Conservation (phyloP, 2,329 filamentous ascomycete genomes). For the Ascochyta pisi region DNA sequence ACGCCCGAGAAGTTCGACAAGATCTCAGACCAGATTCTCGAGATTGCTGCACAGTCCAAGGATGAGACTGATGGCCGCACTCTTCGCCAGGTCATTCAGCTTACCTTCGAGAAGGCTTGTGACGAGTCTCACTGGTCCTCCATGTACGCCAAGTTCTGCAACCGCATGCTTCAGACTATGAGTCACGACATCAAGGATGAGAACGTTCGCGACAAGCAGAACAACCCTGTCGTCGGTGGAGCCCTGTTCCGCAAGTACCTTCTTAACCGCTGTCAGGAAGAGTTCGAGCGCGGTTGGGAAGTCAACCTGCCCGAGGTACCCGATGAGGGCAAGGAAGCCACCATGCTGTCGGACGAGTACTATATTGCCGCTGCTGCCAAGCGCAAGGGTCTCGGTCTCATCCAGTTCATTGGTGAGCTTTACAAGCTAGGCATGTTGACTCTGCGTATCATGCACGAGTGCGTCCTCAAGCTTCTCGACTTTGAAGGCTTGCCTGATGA, state of each 20-base stretch:
- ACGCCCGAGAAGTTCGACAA: slow-evolving; percentile 98
- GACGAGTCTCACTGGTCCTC: slow-evolving; percentile 98
- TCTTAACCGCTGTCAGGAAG: slow-evolving; percentile 96
- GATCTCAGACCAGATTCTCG: slow-evolving; percentile 90
- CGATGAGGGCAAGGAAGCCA: slow-evolving; percentile 81
- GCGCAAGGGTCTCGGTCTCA: slow-evolving; percentile 93
- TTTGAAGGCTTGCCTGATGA: slow-evolving; percentile 93
- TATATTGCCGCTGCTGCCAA: slow-evolving; percentile 93
- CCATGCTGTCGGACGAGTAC: slow-evolving; percentile 93
- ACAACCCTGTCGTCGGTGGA: slow-evolving; percentile 87
- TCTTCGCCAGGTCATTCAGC: slow-evolving; percentile 95
- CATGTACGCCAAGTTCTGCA: slow-evolving; percentile 99
- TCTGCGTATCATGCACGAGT: slow-evolving; percentile 99
- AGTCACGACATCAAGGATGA: slow-evolving; percentile 90
- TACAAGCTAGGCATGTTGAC: slow-evolving; percentile 99
- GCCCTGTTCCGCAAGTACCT: slow-evolving; percentile 98
- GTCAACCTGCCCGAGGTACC: slow-evolving; percentile 80
- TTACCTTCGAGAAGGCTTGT: slow-evolving; percentile 98
- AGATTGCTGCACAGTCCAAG: slow-evolving; percentile 93
- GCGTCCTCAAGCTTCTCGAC: slow-evolving; percentile 95
- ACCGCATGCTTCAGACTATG: slow-evolving; percentile 89
- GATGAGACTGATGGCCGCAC: slow-evolving; percentile 93
- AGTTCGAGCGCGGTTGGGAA: slow-evolving; percentile 98
- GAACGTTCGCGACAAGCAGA: slow-evolving; percentile 88
- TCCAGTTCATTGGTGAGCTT: slow-evolving; percentile 98